Conservation (phyloP, 1,284 basidiomycete species). For the Sutorius eximius region DNA sequence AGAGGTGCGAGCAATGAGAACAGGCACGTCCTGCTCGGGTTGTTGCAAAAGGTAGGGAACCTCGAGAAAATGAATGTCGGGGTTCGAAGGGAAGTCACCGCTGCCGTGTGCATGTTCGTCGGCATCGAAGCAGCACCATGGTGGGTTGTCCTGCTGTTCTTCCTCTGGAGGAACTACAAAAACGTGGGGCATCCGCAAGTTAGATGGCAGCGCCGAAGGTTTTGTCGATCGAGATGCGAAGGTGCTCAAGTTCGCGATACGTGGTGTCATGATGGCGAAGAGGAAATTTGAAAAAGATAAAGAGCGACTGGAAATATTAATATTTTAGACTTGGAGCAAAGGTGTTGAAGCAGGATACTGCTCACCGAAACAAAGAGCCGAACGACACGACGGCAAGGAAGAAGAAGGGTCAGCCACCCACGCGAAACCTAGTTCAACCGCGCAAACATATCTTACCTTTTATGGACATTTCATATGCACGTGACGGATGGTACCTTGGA, state of each 20-base stretch:
- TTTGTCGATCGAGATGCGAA: conserved; percentile 14
- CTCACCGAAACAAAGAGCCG: conserved; percentile 17
- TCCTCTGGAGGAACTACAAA: conserved; percentile 72
- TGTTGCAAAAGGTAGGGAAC: conserved; percentile 37
- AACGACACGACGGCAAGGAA: not conserved
- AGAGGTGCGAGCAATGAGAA: conserved; percentile 23
- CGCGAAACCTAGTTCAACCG: conserved; percentile 24
- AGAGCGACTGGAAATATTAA: conserved; percentile 18
- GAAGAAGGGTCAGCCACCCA: conserved; percentile 21
- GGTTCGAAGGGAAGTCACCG: conserved; percentile 31
- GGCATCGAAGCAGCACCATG: conserved; percentile 69
- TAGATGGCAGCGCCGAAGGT: conserved; percentile 9
- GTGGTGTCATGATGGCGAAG: conserved; percentile 14
- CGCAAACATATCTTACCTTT: conserved; percentile 17
- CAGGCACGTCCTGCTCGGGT: conserved; percentile 8
- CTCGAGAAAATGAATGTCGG: conserved; percentile 46
- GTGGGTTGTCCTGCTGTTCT: conserved; percentile 53
- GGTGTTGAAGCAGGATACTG: not conserved
- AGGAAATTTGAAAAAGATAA: not conserved
- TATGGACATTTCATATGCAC: conserved; percentile 19
- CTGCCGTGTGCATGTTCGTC: conserved; percentile 34
- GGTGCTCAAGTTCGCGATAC: conserved; percentile 12
- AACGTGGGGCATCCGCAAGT: conserved; percentile 55
- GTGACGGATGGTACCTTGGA: conserved; percentile 2
- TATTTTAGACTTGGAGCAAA: not conserved